Conservation (phyloP, 202 grass and related monocot genomes). For the Elaeis oleifera region DNA sequence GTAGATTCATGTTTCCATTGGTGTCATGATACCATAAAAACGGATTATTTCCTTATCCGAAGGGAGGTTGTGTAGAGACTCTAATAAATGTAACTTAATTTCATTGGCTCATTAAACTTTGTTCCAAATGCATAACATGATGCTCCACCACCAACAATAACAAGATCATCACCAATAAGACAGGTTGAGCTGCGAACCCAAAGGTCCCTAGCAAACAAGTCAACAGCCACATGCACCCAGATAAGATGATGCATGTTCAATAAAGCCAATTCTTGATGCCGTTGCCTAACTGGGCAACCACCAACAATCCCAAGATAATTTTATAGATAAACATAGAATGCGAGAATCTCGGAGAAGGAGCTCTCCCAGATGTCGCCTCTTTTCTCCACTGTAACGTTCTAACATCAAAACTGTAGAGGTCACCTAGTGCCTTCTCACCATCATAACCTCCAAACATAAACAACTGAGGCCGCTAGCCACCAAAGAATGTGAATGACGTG, state of each 20-base stretch:
- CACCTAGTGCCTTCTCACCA: slow-evolving; percentile 57
- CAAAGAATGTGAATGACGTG: slow-evolving; percentile 89
- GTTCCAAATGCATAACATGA: slow-evolving; percentile 98
- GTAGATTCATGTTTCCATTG: background rate
- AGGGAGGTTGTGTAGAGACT: slow-evolving; percentile 26
- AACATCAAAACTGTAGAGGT: slow-evolving; percentile 74
- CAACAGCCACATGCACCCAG: slow-evolving; percentile 56
- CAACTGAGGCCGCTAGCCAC: slow-evolving; percentile 45
- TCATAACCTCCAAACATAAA: slow-evolving; percentile 92
- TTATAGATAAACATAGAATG: slow-evolving; percentile 84
- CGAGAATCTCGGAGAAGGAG: slow-evolving; percentile 79
- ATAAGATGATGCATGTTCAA: slow-evolving; percentile 45
- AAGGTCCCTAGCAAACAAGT: slow-evolving; percentile 49
- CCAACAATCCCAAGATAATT: slow-evolving; percentile 78
- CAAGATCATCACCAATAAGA: slow-evolving; percentile 62
- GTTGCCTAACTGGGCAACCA: slow-evolving; percentile 67
- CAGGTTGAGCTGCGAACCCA: slow-evolving; percentile 73
- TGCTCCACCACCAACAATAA: slow-evolving; percentile 78
- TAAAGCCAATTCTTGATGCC: slow-evolving; percentile 58
- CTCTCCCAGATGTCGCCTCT: slow-evolving; percentile 46
- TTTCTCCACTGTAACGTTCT: slow-evolving; percentile 56
- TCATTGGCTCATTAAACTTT: slow-evolving; percentile 72
- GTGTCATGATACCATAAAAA: slow-evolving; percentile 9
- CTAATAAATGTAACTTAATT: slow-evolving; percentile 63
- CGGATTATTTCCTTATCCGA: slow-evolving; percentile 14